Evolutionary conservation across 2,329 filamentous ascomycete species (phyloP).

Genomic region (Paecilomyces variotii): DNA sequence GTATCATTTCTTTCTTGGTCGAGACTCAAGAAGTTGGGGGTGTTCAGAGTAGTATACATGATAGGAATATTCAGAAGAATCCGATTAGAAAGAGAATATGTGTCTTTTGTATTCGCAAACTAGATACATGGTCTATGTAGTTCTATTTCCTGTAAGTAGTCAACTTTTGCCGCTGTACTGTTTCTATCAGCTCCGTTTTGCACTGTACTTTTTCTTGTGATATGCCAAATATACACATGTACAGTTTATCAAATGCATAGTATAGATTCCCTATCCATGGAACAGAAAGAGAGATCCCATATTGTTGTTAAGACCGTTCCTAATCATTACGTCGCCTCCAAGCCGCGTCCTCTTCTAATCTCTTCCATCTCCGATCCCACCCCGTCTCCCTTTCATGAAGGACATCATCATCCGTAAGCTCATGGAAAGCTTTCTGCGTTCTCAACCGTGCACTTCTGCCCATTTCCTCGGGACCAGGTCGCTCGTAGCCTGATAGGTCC

Average conservation of each 20-base stretch:
- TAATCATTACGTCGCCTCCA: constrained; percentile 20
- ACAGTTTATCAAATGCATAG: neutral
- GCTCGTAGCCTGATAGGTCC: constrained; percentile 37
- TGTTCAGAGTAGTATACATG: too few relatives aligned
- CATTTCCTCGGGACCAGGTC: constrained; percentile 26
- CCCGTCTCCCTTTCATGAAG: constrained; percentile 17
- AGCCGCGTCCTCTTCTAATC: constrained; percentile 17
- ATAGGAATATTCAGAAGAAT: neutral
- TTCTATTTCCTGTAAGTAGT: neutral
- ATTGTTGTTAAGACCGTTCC: neutral
- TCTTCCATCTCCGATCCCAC: constrained; percentile 33
- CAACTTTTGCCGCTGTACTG: neutral
- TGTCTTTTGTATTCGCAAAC: neutral
- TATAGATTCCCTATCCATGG: neutral
- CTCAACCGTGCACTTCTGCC: constrained; percentile 26
- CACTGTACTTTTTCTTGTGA: too few relatives aligned
- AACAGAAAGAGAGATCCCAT: too few relatives aligned
- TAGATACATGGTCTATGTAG: neutral
- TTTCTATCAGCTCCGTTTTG: neutral
- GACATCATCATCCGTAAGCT: constrained; percentile 11
- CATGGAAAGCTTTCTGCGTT: constrained; percentile 23
- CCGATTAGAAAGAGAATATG: neutral
- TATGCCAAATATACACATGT: neutral
- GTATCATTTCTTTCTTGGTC: neutral
- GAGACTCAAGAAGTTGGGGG: neutral